Conservation (phyloP, 495 filamentous ascomycete species). For the Penicillium canariense region DNA sequence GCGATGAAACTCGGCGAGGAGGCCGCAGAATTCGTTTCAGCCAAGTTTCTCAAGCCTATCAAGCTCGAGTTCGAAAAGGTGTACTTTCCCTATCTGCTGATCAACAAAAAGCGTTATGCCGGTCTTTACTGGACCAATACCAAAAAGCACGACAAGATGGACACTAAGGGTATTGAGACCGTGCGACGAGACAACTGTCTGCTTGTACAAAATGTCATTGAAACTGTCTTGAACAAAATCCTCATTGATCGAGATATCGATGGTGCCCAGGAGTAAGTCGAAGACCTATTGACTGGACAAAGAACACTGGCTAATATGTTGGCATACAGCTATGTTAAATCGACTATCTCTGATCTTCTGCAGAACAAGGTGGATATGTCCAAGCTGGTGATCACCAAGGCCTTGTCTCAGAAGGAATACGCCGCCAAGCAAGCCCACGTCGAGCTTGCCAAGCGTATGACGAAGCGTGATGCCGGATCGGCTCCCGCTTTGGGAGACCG, state of each 20-base stretch:
- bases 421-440: conserved; percentile 90
- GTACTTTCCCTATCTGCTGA: conserved; percentile 95
- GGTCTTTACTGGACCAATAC: conserved; percentile 95
- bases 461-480: conserved; percentile 91
- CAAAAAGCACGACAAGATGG: conserved; percentile 98
- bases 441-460: conserved; percentile 91
- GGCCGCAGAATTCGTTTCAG: conserved; percentile 80
- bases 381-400: conserved; percentile 98
- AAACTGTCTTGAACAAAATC: conserved; percentile 93
- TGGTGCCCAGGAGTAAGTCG: conserved; percentile 85
- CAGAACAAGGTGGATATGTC: conserved; percentile 99
- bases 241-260: conserved; percentile 87
- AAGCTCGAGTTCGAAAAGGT: conserved; percentile 99
- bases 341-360: conserved; percentile 89
- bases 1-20: conserved; percentile 95
- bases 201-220: conserved; percentile 93
- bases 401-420: conserved; percentile 81
- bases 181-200: conserved; percentile 95
- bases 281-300: not conserved
- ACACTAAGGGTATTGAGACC: conserved; percentile 98
- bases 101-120: conserved; percentile 99
- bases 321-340: conserved; percentile 80
- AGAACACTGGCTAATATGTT: conserved; percentile 12
- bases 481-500: conserved; percentile 93
- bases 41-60: conserved; percentile 92